Conservation (phyloP, 2,329 filamentous ascomycete genomes). For the Cytospora chrysosperma region DNA sequence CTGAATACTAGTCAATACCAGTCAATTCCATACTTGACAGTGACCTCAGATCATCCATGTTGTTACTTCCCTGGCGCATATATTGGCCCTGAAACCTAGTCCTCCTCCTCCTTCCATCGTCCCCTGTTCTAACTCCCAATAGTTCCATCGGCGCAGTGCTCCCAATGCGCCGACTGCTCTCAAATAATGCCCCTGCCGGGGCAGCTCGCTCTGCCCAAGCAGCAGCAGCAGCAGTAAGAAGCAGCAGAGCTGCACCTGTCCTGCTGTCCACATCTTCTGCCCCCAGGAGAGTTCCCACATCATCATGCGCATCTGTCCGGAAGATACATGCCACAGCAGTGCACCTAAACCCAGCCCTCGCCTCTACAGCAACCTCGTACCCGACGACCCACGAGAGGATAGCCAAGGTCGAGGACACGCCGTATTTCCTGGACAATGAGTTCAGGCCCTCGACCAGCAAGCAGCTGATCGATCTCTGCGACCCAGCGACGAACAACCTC, state of each 20-base stretch:
- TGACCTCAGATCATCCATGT: background rate
- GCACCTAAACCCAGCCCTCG: conserved; percentile 54
- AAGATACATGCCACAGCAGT: conserved; percentile 58
- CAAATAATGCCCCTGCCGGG: conserved; percentile 39
- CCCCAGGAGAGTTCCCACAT: conserved; percentile 27
- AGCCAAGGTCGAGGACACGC: conserved; percentile 65
- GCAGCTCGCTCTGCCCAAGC: conserved; percentile 36
- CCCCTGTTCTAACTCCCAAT: conserved; percentile 22
- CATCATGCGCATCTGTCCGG: conserved; percentile 43
- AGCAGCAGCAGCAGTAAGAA: conserved; percentile 29
- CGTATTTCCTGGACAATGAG: conserved; percentile 80
- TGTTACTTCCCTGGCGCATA: background rate
- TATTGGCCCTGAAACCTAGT: background rate
- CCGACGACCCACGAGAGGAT: conserved; percentile 73
- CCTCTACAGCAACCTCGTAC: conserved; percentile 59
- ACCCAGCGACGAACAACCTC: conserved; percentile 83
- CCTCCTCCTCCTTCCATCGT: background rate
- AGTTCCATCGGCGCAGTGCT: background rate
- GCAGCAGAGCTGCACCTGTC: conserved; percentile 23
- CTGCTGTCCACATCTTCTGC: conserved; percentile 28
- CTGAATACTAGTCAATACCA: background rate
- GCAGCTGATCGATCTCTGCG: conserved; percentile 75
- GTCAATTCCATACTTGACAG: background rate
- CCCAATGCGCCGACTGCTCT: conserved; percentile 47
- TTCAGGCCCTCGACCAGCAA: conserved; percentile 67